A percentile compares a stretch with the other conserved stretches of the same genome.
Conservation (phyloP, 176 grass and related monocot genomes). For the Oryza longistaminata region DNA sequence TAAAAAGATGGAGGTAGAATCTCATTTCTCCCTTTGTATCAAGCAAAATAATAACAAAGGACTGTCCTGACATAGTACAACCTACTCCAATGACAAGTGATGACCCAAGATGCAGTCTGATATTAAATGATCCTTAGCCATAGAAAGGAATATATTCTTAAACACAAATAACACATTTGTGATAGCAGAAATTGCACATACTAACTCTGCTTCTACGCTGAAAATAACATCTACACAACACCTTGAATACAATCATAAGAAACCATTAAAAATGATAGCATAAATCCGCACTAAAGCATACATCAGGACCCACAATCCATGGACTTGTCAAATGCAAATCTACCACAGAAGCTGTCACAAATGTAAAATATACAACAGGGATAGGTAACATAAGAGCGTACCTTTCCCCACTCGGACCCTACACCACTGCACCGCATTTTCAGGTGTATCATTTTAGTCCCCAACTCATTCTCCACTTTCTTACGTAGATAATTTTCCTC, state of each 20-base stretch:
- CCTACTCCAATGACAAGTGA: neutral
- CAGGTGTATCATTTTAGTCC: slow-evolving; percentile 97
- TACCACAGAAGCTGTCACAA: neutral
- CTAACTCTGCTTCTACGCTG: neutral
- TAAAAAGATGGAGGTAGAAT: neutral
- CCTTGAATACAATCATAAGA: neutral
- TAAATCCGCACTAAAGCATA: slow-evolving; percentile 3
- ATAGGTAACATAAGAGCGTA: slow-evolving; percentile 19
- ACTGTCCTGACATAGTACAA: neutral
- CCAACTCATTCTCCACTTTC: slow-evolving; percentile 93
- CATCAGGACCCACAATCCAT: neutral
- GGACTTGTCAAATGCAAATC: neutral
- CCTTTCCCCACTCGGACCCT: slow-evolving; percentile 91
- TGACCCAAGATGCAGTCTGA: neutral
- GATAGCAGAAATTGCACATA: neutral
- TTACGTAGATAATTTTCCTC: slow-evolving; percentile 74
- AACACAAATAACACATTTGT: neutral
- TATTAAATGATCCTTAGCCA: neutral
- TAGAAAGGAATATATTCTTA: neutral
- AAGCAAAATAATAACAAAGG: neutral
- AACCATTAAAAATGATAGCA: slow-evolving; percentile 3
- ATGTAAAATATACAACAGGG: neutral
- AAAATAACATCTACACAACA: slow-evolving; percentile 3
- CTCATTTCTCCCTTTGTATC: neutral
- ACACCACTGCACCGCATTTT: slow-evolving; percentile 97